A percentile compares a stretch with the other conserved stretches of the same genome.
Evolutionary conservation across 352 stramenopile species (phyloP).

Genomic region (Globisporangium carolinianum): DNA sequence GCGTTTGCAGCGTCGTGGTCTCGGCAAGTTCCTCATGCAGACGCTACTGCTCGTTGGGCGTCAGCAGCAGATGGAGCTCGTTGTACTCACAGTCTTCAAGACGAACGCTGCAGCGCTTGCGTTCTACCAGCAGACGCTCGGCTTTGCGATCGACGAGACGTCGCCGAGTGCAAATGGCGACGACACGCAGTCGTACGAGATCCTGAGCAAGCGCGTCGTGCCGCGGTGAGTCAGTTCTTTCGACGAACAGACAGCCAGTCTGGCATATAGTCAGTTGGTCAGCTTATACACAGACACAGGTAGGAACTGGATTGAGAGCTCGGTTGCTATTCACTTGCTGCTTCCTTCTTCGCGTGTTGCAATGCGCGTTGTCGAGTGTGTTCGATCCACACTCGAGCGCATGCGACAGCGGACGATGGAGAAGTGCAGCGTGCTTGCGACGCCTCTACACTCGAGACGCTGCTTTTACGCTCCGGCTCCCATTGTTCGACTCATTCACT

Average conservation of each 20-base stretch:
- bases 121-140: slow-evolving; percentile 87
- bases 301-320: too few species aligned
- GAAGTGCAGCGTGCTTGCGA: neutral
- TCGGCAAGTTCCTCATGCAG: slow-evolving; percentile 91
- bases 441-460: neutral
- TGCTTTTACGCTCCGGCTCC: neutral
- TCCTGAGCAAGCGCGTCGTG: slow-evolving; percentile 65
- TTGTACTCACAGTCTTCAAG: slow-evolving; percentile 94
- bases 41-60: slow-evolving; percentile 79
- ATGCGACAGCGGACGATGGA: neutral
- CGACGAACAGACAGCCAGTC: neutral
- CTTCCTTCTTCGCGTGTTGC: neutral
- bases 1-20: slow-evolving; percentile 51
- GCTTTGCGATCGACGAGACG: slow-evolving; percentile 87
- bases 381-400: slow-evolving; percentile 1
- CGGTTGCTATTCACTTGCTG: neutral
- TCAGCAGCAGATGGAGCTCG: slow-evolving; percentile 78
- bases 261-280: too few species aligned
- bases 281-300: too few species aligned
- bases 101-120: slow-evolving; percentile 73
- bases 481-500: neutral
- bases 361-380: neutral
- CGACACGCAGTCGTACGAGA: slow-evolving; percentile 73
- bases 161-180: slow-evolving; percentile 82
- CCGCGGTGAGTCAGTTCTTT: neutral